phyloP scores from a whole-genome alignment of 1,284 basidiomycete genomes.

The Vanrija pseudolonga region DNA sequence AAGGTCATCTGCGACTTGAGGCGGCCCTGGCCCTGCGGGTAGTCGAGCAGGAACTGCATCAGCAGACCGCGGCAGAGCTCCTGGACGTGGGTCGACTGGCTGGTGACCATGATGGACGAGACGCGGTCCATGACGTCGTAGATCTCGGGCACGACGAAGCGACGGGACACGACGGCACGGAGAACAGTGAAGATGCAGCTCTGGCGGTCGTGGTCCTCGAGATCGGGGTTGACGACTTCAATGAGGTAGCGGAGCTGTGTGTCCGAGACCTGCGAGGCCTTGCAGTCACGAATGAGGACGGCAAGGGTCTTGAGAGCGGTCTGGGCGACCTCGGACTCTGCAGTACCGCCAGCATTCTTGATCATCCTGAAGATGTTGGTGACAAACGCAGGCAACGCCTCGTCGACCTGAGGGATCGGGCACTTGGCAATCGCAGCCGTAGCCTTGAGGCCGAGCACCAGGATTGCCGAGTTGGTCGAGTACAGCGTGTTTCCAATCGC shows the following conservation, averaged over 20 bases:
- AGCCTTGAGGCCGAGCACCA: slow-evolving; percentile 76
- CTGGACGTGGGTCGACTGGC: slow-evolving; percentile 84
- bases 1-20: slow-evolving; percentile 85
- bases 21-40: slow-evolving; percentile 91
- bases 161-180: slow-evolving; percentile 84
- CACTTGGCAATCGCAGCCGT: slow-evolving; percentile 78
- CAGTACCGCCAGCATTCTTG: slow-evolving; percentile 73
- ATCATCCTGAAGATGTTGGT: slow-evolving; percentile 83
- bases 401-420: slow-evolving; percentile 72
- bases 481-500: slow-evolving; percentile 92
- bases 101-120: slow-evolving; percentile 91
- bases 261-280: slow-evolving; percentile 76
- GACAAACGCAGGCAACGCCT: slow-evolving; percentile 77
- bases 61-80: slow-evolving; percentile 85
- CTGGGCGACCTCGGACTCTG: slow-evolving; percentile 84
- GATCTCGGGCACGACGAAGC: slow-evolving; percentile 91
- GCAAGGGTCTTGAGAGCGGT: slow-evolving; percentile 83
- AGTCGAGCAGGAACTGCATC: slow-evolving; percentile 94
- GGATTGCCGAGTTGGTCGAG: slow-evolving; percentile 71
- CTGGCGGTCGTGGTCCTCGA: slow-evolving; percentile 92
- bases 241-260: slow-evolving; percentile 83
- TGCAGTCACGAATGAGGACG: slow-evolving; percentile 77
- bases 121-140: slow-evolving; percentile 97
- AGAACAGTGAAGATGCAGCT: slow-evolving; percentile 82
- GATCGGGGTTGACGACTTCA: slow-evolving; percentile 78